Evolutionary conservation across 2,329 filamentous ascomycete genomes (phyloP).

Genomic region (Epichloe sp.): DNA sequence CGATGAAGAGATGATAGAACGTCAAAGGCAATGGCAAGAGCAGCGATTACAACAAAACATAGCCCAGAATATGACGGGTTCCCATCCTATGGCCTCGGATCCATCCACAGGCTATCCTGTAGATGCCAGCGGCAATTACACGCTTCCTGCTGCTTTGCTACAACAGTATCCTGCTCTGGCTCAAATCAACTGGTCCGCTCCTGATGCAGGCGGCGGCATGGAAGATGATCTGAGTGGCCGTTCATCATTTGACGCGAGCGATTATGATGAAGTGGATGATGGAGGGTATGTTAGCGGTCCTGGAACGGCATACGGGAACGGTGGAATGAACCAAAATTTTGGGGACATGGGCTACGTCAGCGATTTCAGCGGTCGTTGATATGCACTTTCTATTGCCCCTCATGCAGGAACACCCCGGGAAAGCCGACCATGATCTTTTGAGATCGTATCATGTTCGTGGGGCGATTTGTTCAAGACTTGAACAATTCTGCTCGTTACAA

Average conservation of each 20-base stretch:
- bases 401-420: background rate
- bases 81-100: constrained; percentile 45
- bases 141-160: constrained; percentile 74
- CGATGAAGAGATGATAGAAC: constrained; percentile 80
- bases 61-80: constrained; percentile 44
- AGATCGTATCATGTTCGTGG: no score
- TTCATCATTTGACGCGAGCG: constrained; percentile 71
- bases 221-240: constrained; percentile 67
- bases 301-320: constrained; percentile 45
- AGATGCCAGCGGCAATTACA: constrained; percentile 44
- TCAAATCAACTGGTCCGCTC: constrained; percentile 65
- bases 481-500: no score
- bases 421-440: no score
- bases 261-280: constrained; percentile 63
- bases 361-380: constrained; percentile 31
- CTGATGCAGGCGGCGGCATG: constrained; percentile 54
- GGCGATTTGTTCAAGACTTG: background rate
- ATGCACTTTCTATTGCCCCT: no score
- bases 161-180: constrained; percentile 91
- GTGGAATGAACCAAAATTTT: constrained; percentile 40
- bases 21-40: constrained; percentile 63
- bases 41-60: constrained; percentile 55
- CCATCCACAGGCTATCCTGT: constrained; percentile 44
- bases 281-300: constrained; percentile 53
- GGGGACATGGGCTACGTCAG: constrained; percentile 38